phyloP scores from a whole-genome alignment of 2,329 filamentous ascomycete species.

The Podosphaera aphanis region DNA sequence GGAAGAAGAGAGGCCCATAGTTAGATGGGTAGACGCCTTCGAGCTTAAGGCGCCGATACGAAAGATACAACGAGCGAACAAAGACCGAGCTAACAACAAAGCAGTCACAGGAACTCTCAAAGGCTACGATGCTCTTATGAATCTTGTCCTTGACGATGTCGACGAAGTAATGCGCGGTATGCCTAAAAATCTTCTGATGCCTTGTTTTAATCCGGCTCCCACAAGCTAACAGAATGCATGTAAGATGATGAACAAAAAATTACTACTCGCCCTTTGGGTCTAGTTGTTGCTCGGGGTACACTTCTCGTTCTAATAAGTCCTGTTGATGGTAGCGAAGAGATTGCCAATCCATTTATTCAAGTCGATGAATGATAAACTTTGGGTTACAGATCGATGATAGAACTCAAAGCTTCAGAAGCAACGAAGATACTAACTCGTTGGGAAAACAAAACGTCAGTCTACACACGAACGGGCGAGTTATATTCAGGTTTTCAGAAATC shows the following conservation, averaged over 20 bases:
- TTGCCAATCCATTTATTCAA: constrained; percentile 76
- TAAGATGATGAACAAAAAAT: constrained; percentile 85
- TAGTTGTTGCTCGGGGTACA: constrained; percentile 76
- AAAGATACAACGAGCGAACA: background rate
- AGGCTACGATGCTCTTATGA: constrained; percentile 95
- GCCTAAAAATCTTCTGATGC: constrained; percentile 8
- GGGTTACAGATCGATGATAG: too few relatives aligned
- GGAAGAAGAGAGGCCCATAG: background rate
- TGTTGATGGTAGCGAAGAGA: constrained; percentile 83
- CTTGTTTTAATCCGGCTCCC: background rate
- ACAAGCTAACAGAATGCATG: background rate
- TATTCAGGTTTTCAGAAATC: too few relatives aligned
- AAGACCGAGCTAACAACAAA: background rate
- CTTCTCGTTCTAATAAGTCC: constrained; percentile 82
- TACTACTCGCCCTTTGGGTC: constrained; percentile 38
- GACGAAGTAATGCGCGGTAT: constrained; percentile 72
- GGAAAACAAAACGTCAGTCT: too few relatives aligned
- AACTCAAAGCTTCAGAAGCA: too few relatives aligned
- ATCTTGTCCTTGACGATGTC: constrained; percentile 84
- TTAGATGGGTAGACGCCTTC: background rate
- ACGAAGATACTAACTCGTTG: too few relatives aligned
- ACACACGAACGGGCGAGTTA: too few relatives aligned
- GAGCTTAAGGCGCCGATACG: background rate
- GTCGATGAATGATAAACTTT: constrained; percentile 30
- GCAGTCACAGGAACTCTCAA: constrained; percentile 73